Percentiles rank a stretch among this genome's conserved stretches.
Conservation (phyloP, 192 early-diverging fungal genomes). For the Mortierella alpina region DNA sequence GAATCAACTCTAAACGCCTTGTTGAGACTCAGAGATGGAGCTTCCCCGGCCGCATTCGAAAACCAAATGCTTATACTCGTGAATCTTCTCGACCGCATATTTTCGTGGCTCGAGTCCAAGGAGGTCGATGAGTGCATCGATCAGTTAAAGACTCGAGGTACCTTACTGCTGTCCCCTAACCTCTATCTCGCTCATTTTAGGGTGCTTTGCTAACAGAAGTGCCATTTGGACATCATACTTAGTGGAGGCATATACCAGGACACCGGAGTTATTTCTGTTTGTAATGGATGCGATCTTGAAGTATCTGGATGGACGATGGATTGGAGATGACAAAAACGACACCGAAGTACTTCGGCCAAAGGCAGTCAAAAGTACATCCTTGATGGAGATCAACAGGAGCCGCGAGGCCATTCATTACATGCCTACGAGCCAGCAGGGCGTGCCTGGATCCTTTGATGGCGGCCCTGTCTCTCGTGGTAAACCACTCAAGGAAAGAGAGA, state of each 20-base stretch:
- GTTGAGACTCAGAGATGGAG: constrained; percentile 17
- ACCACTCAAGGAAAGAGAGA: constrained; percentile 21
- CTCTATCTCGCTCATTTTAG: background rate
- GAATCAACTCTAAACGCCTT: constrained; percentile 41
- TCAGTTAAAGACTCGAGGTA: constrained; percentile 35
- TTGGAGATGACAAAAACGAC: constrained; percentile 3
- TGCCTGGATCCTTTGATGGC: constrained; percentile 14
- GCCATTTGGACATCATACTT: background rate
- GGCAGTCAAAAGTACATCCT: constrained; percentile 5
- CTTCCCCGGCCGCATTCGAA: constrained; percentile 15
- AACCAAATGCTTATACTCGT: constrained; percentile 31
- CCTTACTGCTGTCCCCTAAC: background rate
- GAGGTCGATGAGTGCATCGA: constrained; percentile 16
- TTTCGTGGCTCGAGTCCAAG: constrained; percentile 31
- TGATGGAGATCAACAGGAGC: constrained; percentile 30
- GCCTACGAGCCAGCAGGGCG: constrained; percentile 13
- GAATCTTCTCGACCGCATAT: constrained; percentile 46
- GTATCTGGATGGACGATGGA: constrained; percentile 47
- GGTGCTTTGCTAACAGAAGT: background rate
- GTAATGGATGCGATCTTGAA: constrained; percentile 24
- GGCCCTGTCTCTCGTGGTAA: constrained; percentile 18
- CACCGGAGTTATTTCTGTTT: constrained; percentile 28
- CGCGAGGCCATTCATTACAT: constrained; percentile 34
- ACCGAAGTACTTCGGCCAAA: constrained; percentile 8
- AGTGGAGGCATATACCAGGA: constrained; percentile 26